Conservation (phyloP, 2,329 filamentous ascomycete genomes). For the Byssothecium circinans region DNA sequence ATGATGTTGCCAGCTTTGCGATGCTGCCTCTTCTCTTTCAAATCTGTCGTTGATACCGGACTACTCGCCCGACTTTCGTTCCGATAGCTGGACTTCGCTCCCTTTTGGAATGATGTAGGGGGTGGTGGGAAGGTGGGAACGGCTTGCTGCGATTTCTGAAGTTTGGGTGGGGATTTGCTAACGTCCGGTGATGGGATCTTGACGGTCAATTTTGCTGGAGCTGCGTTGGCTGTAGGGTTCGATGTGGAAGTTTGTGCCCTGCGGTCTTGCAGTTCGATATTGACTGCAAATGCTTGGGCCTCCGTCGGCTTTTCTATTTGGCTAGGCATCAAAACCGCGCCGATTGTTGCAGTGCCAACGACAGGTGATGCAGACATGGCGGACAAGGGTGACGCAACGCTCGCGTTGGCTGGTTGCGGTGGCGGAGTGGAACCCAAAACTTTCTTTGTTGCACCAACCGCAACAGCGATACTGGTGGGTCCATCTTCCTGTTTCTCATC, state of each 20-base stretch:
- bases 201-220: conserved; percentile 16
- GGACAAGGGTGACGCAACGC: conserved; percentile 29
- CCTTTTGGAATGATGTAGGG: conserved; percentile 28
- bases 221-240: conserved; percentile 16
- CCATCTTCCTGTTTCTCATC: not conserved
- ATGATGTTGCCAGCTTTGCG: conserved; percentile 34
- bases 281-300: conserved; percentile 31
- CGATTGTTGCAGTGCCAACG: conserved; percentile 35
- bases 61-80: conserved; percentile 27
- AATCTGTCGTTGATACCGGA: conserved; percentile 20
- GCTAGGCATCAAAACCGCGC: conserved; percentile 37
- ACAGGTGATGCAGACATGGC: conserved; percentile 37
- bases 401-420: conserved; percentile 12
- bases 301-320: conserved; percentile 24
- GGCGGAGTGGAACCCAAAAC: conserved; percentile 10
- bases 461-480: not conserved
- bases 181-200: conserved; percentile 17
- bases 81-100: conserved; percentile 30
- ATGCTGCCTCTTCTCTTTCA: conserved; percentile 25
- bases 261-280: conserved; percentile 36
- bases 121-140: conserved; percentile 37
- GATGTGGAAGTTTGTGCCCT: conserved; percentile 20
- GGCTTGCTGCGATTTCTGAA: conserved; percentile 8
- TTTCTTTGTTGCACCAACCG: not conserved
- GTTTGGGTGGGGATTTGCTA: conserved; percentile 2